Evolutionary conservation across 371 early-diverging fungal species (phyloP), one percentile per base, ranked within the genome.

Genomic region (Blyttiomyces sp.): DNA sequence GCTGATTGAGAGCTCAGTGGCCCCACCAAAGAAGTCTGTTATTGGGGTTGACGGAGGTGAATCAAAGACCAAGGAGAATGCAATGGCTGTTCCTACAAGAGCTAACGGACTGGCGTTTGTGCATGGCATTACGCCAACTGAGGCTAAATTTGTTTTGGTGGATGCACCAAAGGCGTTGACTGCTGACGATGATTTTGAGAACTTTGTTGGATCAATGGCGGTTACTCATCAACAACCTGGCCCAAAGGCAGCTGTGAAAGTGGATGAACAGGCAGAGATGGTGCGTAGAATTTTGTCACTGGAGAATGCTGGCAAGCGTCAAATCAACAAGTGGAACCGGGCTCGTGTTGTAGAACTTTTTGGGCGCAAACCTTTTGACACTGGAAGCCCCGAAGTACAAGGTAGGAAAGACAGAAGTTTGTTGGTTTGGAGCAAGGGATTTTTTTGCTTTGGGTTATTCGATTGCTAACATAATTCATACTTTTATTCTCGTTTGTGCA

Each of bases 311-410:
- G 86, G 84, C 65, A 81, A 84, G 53, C 84, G 85, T 62, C 85
- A 84, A 56, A 81, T 93, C 28, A 74, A 77, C 56, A 74, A 87
- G 46, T 90, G 84, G 79, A 96, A 96, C 69, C 73, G 85, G 35
- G 76, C 78, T 61, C 74, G 84, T 52, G 86, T 90, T 4, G 74
- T 93, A 26, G 86, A 88, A 50, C 73, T 87, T 69, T 94, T 95
- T 76, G 87, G 87, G 36, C 73, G 86, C 59, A 75, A 74, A 36
- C 84, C 84, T 39, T 84, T 83, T 17, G 95, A 96, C 72, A 91
- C 95, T 3, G 96, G 95, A 23, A 91, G 90, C 61, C 84, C 94
- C 16, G 94, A 93, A 75, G 96, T 94, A 27, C 95, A 96, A 84
- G 91, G 92, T 91, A 80, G 7, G 13, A n/a, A 53, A n/a, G 33